These are phyloP conservation scores for Yamadazyma sp. DNA, from an alignment of 1,139 yeast genomes.

Conservation along the genomic window DNA sequence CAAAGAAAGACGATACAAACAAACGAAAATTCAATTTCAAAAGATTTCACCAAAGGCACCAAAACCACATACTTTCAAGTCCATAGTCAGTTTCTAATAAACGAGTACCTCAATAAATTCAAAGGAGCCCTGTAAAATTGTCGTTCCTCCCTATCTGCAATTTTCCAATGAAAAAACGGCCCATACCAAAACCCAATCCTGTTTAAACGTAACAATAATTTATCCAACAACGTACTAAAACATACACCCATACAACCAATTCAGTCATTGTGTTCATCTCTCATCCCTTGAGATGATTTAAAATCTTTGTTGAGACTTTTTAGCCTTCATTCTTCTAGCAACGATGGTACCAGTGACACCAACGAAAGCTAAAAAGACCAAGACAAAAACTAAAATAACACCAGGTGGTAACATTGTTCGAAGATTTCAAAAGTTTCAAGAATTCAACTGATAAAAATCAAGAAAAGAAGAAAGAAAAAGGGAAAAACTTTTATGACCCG, in stretches of 20 bases:
- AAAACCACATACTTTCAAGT: background rate
- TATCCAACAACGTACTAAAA: conserved; percentile 1
- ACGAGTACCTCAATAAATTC: conserved; percentile 1
- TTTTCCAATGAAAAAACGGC: conserved; percentile 1
- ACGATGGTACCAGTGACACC: conserved; percentile 36
- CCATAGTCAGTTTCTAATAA: background rate
- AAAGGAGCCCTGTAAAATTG: background rate
- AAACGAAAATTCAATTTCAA: background rate
- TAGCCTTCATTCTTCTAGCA: conserved; percentile 41
- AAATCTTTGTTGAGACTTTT: conserved; percentile 50
- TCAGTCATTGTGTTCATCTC: background rate
- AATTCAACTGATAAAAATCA: conserved; percentile 4
- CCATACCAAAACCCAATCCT: background rate
- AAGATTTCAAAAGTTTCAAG: conserved; percentile 5
- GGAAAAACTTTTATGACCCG: conserved; percentile 6
- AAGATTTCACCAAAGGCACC: background rate
- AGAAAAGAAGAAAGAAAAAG: conserved; percentile 7
- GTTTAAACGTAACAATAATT: conserved; percentile 3
- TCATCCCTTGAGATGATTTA: conserved; percentile 19
- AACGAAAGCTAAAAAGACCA: conserved; percentile 42
- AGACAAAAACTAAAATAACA: conserved; percentile 52
- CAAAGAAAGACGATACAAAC: background rate
- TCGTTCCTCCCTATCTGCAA: background rate
- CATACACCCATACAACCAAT: background rate
- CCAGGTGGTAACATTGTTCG: conserved; percentile 48